Evolutionary conservation across 257 asterid species (phyloP).

Genomic region (Solanum piurae): DNA sequence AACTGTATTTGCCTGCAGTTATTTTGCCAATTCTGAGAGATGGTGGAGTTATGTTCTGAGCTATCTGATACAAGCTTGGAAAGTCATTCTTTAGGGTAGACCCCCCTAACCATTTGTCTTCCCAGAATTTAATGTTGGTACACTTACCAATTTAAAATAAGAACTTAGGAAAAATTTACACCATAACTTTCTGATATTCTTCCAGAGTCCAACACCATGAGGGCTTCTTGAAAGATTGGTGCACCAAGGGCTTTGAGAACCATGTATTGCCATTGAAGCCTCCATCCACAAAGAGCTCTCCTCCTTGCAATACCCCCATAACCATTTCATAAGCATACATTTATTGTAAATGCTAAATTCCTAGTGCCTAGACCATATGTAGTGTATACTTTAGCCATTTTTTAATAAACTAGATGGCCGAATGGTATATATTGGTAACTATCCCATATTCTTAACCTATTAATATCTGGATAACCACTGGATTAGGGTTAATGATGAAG

Average conservation of each 20-base stretch:
- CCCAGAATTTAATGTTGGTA: not conserved
- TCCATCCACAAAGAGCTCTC: not conserved
- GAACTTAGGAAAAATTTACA: not conserved
- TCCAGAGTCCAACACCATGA: not conserved
- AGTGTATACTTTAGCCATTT: too few relatives aligned
- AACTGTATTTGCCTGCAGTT: not conserved
- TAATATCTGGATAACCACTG: not conserved
- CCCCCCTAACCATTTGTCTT: not conserved
- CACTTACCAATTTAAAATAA: not conserved
- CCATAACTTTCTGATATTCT: not conserved
- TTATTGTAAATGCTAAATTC: not conserved
- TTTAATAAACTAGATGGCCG: too few relatives aligned
- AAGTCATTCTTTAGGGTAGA: not conserved
- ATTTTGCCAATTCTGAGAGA: not conserved
- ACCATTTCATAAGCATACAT: not conserved
- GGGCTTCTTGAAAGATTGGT: not conserved
- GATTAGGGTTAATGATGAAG: not conserved
- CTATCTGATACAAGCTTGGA: not conserved
- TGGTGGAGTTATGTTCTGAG: not conserved
- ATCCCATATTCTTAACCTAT: not conserved
- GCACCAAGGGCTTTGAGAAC: not conserved
- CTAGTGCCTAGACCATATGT: not conserved
- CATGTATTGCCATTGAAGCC: not conserved
- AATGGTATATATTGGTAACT: too few relatives aligned
- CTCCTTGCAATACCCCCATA: not conserved